phyloP scores from a whole-genome alignment of 306 rosid species.

The Acacia melanoxylon region DNA sequence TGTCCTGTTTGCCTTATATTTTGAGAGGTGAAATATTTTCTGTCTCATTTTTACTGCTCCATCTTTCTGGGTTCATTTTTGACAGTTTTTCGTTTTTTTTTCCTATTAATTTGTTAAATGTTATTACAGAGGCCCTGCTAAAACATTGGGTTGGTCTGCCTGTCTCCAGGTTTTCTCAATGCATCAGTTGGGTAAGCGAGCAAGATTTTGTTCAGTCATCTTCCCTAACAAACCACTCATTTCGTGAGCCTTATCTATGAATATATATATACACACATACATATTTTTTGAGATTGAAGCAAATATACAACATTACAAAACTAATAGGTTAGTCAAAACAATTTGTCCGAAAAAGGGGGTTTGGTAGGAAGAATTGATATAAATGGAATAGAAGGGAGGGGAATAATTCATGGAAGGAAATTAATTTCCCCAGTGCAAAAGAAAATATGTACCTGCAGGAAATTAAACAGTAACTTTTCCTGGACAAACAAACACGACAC shows the following conservation, averaged over 20 bases:
- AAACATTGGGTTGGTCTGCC: constrained; percentile 43
- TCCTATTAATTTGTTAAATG: neutral
- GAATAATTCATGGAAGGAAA: no score
- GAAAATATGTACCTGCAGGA: no score
- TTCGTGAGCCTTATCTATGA: neutral
- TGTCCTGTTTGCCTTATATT: constrained; percentile 62
- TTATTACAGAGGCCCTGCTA: constrained; percentile 47
- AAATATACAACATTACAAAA: no score
- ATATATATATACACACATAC: neutral
- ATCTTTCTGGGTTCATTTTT: neutral
- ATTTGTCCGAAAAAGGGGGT: no score
- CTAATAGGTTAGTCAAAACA: no score
- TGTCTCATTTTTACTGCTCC: no score
- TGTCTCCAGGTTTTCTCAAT: constrained; percentile 63
- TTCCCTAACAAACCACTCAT: neutral
- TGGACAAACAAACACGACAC: no score
- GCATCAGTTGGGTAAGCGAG: constrained; percentile 64
- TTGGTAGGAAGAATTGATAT: no score
- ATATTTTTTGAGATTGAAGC: no score
- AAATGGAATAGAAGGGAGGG: no score
- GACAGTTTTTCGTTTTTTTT: neutral
- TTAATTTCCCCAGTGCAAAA: no score
- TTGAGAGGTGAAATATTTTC: constrained; percentile 48
- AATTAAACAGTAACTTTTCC: no score
- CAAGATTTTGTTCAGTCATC: neutral